Evolutionary conservation across 2,329 filamentous ascomycete species (phyloP).

Genomic region (Saccharata proteae): DNA sequence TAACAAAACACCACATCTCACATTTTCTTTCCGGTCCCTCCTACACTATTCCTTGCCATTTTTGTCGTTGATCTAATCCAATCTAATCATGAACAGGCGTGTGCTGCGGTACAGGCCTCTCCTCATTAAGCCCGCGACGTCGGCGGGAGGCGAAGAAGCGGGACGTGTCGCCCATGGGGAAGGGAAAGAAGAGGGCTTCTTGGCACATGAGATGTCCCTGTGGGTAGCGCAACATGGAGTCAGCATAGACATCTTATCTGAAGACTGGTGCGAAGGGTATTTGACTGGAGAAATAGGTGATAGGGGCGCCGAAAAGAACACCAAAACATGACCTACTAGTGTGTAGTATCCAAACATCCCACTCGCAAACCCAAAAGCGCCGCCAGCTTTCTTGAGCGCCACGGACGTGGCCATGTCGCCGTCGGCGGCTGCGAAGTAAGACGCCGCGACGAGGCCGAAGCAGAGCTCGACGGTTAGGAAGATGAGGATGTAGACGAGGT

Average conservation of each 20-base stretch:
- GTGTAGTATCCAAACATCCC: constrained; percentile 30
- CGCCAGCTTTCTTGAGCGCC: constrained; percentile 32
- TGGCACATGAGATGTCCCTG: constrained; percentile 2
- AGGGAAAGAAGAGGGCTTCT: constrained; percentile 3
- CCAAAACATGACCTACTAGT: too few relatives aligned
- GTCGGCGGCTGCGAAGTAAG: constrained; percentile 36
- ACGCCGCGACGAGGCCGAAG: constrained; percentile 31
- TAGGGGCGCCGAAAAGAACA: too few relatives aligned
- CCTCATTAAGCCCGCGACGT: neutral
- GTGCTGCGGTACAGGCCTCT: constrained; percentile 1
- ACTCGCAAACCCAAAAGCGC: constrained; percentile 35
- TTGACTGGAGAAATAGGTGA: too few relatives aligned
- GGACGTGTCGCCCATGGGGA: constrained; percentile 3
- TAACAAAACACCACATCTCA: too few relatives aligned
- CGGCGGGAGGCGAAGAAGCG: neutral
- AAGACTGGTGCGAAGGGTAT: too few relatives aligned
- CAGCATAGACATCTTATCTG: too few relatives aligned
- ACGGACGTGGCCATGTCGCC: constrained; percentile 21
- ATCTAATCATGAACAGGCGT: neutral
- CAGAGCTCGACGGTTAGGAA: constrained; percentile 36
- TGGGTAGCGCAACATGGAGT: too few relatives aligned
- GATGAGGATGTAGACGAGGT: constrained; percentile 37
- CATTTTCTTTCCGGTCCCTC: too few relatives aligned
- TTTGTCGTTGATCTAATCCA: too few relatives aligned
- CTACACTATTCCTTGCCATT: too few relatives aligned